Evolutionary conservation across 129 eudicot genomes (phyloP), one percentile per base, ranked within the genome.

Genomic region (Escallonia herrerae): DNA sequence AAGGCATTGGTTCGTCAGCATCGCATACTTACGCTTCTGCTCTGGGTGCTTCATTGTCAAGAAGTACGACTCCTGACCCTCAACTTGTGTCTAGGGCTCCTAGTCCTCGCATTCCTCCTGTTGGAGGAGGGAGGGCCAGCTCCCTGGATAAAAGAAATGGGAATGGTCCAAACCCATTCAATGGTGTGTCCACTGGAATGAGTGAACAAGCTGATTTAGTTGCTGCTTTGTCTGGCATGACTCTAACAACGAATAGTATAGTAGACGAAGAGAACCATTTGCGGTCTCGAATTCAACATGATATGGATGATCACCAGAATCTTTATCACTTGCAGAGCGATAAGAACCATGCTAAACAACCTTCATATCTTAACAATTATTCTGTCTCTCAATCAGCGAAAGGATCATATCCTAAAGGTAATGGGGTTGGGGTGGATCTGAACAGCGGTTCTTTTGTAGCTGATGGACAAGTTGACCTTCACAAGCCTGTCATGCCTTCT

Each of bases 11-110:
- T 41, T 55, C 81, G 43, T 76, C 94, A 5, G 79, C 73, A 5
- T 83, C 95, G 50, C 81, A 87, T 40, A 78, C 84, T 42, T 91
- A 91, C 69, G 95, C 95, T 41, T 77, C 97, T 70, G 96, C 85
- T 68, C 75, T 93, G 4, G 96, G 98, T 60, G 83, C 85, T n/a
- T 86, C 99, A 41, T 63, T 93, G 73, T 93, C 98, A 13, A 76
- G 95, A 75, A 88, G 95, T 69, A 76, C 86, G 43, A 93, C 99
- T 40, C 95, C 99, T 40, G 96, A 93, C 66, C 82, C 95, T 33
- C 95, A 88, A 62, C 82, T 75, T 13, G 49, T 80, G 50, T 86
- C 84, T 37, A 70, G 87, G 69, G 80, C 81, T 40, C 85, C 95
- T 52, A 93, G 91, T 68, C 96, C 96, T 56, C 71, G 90, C 64